Conservation (phyloP, 257 asterid genomes). For the Striga asiatica region DNA sequence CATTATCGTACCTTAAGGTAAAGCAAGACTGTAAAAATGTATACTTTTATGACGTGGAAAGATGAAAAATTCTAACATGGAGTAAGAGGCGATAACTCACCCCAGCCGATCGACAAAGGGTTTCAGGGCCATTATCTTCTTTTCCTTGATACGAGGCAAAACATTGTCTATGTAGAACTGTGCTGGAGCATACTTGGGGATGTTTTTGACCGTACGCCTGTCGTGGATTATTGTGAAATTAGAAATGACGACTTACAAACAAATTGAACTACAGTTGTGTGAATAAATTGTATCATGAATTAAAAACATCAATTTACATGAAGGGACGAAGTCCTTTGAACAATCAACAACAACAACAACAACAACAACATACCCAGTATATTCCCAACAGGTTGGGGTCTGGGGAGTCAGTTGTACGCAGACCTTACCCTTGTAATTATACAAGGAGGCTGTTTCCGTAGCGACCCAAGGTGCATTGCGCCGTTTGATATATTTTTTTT, state of each 20-base stretch:
- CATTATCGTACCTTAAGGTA: slow-evolving; percentile 79
- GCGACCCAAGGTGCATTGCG: too few relatives aligned
- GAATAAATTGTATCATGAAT: background rate
- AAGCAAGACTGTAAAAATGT: background rate
- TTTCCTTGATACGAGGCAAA: slow-evolving; percentile 85
- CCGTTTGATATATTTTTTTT: too few relatives aligned
- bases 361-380: background rate
- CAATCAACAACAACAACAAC: background rate
- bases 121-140: slow-evolving; percentile 93
- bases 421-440: too few relatives aligned
- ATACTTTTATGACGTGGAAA: background rate
- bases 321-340: too few relatives aligned
- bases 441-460: too few relatives aligned
- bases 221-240: slow-evolving; percentile 21
- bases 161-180: slow-evolving; percentile 96
- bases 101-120: slow-evolving; percentile 99
- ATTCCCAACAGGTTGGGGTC: too few relatives aligned
- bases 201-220: slow-evolving; percentile 95
- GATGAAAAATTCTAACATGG: background rate
- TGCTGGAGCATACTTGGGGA: slow-evolving; percentile 98
- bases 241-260: slow-evolving; percentile 17
- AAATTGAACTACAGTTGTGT: slow-evolving; percentile 11
- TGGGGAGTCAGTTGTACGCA: too few relatives aligned
- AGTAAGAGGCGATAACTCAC: slow-evolving; percentile 40
- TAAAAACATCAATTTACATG: too few relatives aligned